Evolutionary conservation across 352 stramenopile species (phyloP).

Genomic region (Phytopythium kandeliae): DNA sequence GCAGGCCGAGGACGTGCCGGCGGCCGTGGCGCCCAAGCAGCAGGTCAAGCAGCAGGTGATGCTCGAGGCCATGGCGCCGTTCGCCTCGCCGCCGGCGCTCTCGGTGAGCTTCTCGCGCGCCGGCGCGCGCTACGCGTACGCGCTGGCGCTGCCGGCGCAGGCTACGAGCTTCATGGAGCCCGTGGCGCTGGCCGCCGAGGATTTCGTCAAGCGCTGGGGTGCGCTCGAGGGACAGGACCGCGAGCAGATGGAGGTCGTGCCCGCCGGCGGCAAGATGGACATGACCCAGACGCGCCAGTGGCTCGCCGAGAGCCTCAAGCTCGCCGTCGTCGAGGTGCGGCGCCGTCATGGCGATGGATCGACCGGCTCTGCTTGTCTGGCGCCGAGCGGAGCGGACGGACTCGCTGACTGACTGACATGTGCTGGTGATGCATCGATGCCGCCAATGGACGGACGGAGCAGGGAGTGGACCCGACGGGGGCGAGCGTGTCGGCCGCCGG

Average conservation of each 20-base stretch:
- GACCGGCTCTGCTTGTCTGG: too few relatives aligned
- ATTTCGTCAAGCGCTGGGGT: conserved; percentile 92
- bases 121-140: conserved; percentile 66
- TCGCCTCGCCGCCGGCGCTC: conserved; percentile 84
- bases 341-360: too few relatives aligned
- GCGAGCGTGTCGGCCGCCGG: conserved; percentile 87
- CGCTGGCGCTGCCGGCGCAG: conserved; percentile 77
- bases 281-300: conserved; percentile 76
- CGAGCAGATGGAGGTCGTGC: conserved; percentile 91
- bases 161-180: conserved; percentile 91
- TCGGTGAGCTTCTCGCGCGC: conserved; percentile 81
- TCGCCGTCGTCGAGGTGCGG: conserved; percentile 81
- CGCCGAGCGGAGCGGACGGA: too few relatives aligned
- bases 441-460: neutral
- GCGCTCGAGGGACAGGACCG: conserved; percentile 88
- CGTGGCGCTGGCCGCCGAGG: conserved; percentile 83
- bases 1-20: conserved; percentile 65
- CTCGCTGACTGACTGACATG: too few relatives aligned
- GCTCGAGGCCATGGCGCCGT: conserved; percentile 91
- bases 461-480: conserved; percentile 60
- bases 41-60: conserved; percentile 91
- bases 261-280: conserved; percentile 75
- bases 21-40: conserved; percentile 79
- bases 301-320: conserved; percentile 86
- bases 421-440: neutral